Base-by-base conservation (phyloP, 1,139 yeast genomes). In the Hansenula anomala region DNA sequence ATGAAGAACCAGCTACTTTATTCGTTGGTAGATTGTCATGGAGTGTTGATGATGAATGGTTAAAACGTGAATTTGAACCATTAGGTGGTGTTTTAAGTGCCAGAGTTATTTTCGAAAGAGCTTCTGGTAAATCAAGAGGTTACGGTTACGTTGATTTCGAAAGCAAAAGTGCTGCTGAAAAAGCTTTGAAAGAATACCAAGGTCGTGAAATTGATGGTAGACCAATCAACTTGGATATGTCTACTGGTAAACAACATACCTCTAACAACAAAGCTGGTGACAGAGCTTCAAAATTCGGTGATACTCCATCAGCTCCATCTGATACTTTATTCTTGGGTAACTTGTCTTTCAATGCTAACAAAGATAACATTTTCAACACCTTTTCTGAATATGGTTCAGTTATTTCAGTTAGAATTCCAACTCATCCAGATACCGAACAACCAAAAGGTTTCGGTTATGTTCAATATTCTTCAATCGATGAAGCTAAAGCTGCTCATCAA, bases 361-460 rank as follows among this genome's bases (percentile, higher is more conserved):
- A 89, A 68, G 96, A 89, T 62, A 70, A 67, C 48, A 71, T 92
- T 53, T 82, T 74, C 66, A 78, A 75, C 54, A 63, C 78, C 34
- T 92, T 92, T 59, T 79, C 84, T 53, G 78, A 75, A 58, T 74
- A 76, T 66, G 97, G 97, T 62, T 74, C 73, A 49, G 86, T 92
- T 46, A 69, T 88, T 43, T 85, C 95, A 45, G 90, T 90, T 57
- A 82, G 98, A 73, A 73, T 92, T 55, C 98, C 98, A 66, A 90
- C 97, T 36, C 95, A 90, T 70, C 97, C 96, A 60, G 97, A 90
- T 67, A 89, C 97, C 51, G 95, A 89, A 65, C 97, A 90, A 71
- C 95, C 96, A 66, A 92, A 92, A 78, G 98, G 98, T 53, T 92
- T 92, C 71, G 98, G 97, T 52, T 92, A 92, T 68, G 96, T 92